These are phyloP conservation scores for Kalmusia sp. DNA, from an alignment of 2,329 filamentous ascomycete genomes.

Conservation along the genomic window DNA sequence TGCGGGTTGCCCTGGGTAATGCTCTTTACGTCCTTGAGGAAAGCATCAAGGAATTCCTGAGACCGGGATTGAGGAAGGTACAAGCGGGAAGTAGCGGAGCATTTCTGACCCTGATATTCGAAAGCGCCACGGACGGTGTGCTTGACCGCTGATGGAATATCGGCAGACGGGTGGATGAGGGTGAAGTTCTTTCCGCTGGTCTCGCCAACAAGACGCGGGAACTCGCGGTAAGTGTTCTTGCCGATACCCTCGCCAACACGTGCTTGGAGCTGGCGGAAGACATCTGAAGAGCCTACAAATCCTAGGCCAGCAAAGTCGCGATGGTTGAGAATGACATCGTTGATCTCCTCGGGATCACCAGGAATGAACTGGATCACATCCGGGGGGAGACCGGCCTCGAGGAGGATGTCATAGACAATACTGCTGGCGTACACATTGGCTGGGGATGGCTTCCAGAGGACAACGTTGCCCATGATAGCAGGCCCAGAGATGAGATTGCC, in stretches of 20 bases:
- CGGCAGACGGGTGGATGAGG: constrained; percentile 76
- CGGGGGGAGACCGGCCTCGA: constrained; percentile 88
- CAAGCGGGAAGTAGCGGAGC: constrained; percentile 78
- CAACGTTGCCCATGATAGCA: constrained; percentile 88
- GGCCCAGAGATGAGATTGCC: constrained; percentile 84
- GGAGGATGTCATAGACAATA: constrained; percentile 84
- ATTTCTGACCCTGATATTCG: constrained; percentile 90
- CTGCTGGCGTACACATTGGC: constrained; percentile 84
- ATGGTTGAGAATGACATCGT: constrained; percentile 75
- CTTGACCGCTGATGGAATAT: constrained; percentile 77
- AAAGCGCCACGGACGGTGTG: constrained; percentile 86
- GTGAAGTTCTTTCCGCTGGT: constrained; percentile 95
- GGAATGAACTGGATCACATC: constrained; percentile 93
- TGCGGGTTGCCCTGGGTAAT: constrained; percentile 72
- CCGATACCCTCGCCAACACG: constrained; percentile 81
- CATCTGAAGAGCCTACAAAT: constrained; percentile 88
- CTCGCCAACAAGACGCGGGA: constrained; percentile 87
- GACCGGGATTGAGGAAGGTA: constrained; percentile 79
- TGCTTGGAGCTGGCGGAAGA: constrained; percentile 87
- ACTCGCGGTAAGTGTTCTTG: constrained; percentile 79
- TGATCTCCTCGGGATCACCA: constrained; percentile 83
- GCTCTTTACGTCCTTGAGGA: constrained; percentile 70
- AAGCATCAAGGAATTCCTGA: constrained; percentile 69
- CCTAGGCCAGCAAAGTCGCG: constrained; percentile 85
- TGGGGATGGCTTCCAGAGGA: constrained; percentile 93